These are phyloP conservation scores for Grosmannia huntii DNA, from an alignment of 2,329 filamentous ascomycete species.

Conservation along the genomic window DNA sequence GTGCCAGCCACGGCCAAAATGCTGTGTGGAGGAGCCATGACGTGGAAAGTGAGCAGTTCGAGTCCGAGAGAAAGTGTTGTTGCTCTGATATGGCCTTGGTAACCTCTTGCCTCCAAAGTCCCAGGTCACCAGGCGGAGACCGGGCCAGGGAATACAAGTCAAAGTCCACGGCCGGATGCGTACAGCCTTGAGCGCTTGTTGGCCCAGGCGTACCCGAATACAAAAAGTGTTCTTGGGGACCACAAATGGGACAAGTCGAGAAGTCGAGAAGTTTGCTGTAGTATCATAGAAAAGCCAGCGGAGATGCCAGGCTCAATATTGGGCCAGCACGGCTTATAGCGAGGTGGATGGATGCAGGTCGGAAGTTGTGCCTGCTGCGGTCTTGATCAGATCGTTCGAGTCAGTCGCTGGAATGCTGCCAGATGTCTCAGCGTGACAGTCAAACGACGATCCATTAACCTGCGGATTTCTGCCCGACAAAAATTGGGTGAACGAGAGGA, in stretches of 20 bases:
- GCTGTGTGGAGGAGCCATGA: slow-evolving; percentile 22
- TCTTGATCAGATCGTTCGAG: not conserved
- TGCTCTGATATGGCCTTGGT: too few species aligned
- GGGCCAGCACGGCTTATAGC: not conserved
- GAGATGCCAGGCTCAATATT: not conserved
- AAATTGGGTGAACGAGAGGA: not conserved
- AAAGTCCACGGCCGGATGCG: not conserved
- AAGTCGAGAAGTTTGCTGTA: too few species aligned
- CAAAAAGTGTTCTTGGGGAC: too few species aligned
- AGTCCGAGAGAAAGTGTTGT: not conserved
- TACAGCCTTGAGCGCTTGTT: not conserved
- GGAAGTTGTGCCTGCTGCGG: not conserved
- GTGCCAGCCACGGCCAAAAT: slow-evolving; percentile 25
- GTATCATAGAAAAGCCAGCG: not conserved
- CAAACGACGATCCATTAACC: not conserved
- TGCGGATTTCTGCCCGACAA: too few species aligned
- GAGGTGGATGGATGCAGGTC: not conserved
- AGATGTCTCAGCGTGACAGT: not conserved
- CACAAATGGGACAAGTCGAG: not conserved
- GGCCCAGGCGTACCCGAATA: not conserved
- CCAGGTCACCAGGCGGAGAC: not conserved
- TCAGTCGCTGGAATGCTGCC: not conserved
- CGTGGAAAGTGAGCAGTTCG: not conserved
- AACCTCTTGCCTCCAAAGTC: not conserved
- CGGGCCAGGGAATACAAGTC: too few species aligned